Conservation (phyloP, 345 rosid species). For the Pistacia integerrima region DNA sequence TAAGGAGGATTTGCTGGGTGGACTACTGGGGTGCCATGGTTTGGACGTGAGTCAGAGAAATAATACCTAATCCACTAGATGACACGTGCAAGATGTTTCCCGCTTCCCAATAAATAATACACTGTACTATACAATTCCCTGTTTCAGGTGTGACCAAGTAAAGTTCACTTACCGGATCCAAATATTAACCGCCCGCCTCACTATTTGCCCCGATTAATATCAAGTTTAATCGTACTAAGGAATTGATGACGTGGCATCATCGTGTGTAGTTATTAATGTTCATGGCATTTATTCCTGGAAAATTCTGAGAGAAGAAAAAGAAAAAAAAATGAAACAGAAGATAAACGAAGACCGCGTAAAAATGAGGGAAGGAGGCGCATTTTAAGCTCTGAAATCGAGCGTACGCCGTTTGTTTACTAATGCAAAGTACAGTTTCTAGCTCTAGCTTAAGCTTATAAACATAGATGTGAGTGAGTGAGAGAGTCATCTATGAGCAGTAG, state of each 20-base stretch:
- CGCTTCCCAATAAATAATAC: background rate
- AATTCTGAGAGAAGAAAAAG: background rate
- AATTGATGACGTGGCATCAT: no score
- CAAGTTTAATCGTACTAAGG: no score
- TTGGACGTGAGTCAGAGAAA: background rate
- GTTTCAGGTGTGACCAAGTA: background rate
- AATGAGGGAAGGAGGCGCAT: constrained; percentile 32
- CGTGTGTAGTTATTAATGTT: no score
- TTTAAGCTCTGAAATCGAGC: constrained; percentile 42
- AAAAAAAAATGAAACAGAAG: background rate
- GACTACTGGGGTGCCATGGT: background rate
- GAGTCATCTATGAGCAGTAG: background rate
- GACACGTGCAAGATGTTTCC: constrained; percentile 11
- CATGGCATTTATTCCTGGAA: background rate
- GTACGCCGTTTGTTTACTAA: constrained; percentile 4
- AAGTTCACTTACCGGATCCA: background rate
- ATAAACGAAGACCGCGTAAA: constrained; percentile 9
- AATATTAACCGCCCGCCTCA: background rate
- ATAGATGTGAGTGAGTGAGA: no score
- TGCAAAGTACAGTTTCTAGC: background rate
- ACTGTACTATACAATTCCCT: background rate
- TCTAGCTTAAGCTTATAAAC: background rate
- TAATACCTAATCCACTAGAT: background rate
- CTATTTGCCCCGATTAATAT: constrained; percentile 9
- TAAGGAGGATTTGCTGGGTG: background rate